These are phyloP conservation scores for Zangia roseola DNA, from an alignment of 768 basidiomycete species.

Conservation along the genomic window DNA sequence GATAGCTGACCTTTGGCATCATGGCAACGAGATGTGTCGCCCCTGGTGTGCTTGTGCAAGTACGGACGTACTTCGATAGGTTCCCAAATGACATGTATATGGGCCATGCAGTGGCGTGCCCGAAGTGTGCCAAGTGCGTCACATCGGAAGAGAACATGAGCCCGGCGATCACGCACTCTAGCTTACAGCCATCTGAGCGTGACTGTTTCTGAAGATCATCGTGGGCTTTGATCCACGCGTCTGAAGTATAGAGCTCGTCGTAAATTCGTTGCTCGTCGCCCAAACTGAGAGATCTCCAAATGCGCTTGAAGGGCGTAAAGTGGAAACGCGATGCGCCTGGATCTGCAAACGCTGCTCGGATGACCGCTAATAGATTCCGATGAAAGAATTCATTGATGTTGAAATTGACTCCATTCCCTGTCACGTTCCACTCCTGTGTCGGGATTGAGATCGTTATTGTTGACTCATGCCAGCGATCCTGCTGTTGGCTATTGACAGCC, in stretches of 20 bases:
- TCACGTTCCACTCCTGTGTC: conserved; percentile 15
- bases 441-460: conserved; percentile 29
- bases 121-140: not conserved
- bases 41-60: conserved; percentile 7
- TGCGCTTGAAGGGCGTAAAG: conserved; percentile 23
- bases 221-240: conserved; percentile 22
- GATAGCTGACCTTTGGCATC: not conserved
- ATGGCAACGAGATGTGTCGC: conserved; percentile 1
- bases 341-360: conserved; percentile 10
- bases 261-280: conserved; percentile 14
- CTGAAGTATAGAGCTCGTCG: conserved; percentile 26
- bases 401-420: conserved; percentile 18
- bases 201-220: conserved; percentile 21
- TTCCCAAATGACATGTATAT: not conserved
- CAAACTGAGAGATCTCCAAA: conserved; percentile 13
- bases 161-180: not conserved
- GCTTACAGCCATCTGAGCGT: conserved; percentile 11
- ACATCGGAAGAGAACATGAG: not conserved
- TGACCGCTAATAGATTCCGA: conserved; percentile 16
- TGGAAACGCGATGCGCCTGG: conserved; percentile 17
- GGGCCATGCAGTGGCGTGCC: not conserved
- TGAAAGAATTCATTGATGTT: conserved; percentile 28
- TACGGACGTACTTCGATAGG: not conserved
- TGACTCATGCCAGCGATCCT: conserved; percentile 15
- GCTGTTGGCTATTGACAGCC: not conserved